Percentiles rank a stretch among this genome's conserved stretches.
Conservation (phyloP, 164 flowering plant species). For the Vitis rupestris region DNA sequence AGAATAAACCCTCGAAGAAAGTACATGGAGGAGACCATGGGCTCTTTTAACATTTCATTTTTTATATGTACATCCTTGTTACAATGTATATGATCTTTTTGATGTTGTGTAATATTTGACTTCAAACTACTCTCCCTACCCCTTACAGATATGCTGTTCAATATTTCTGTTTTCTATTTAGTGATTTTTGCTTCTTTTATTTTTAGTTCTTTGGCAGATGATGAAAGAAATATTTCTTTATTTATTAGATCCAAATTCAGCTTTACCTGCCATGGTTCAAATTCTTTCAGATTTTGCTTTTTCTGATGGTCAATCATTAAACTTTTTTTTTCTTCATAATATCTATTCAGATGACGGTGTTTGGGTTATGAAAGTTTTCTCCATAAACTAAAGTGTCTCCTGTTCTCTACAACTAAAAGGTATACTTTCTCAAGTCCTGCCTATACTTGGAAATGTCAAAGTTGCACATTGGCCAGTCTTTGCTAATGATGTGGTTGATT, state of each 20-base stretch:
- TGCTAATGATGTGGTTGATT: constrained; percentile 69
- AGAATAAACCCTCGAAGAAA: too few species aligned
- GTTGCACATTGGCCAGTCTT: constrained; percentile 82
- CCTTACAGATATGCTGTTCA: not conserved
- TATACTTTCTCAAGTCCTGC: constrained; percentile 82
- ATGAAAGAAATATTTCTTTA: constrained; percentile 91
- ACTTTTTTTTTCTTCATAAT: constrained; percentile 6
- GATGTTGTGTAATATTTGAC: not conserved
- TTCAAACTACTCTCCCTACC: not conserved
- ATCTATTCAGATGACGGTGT: constrained; percentile 3
- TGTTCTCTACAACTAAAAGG: constrained; percentile 53
- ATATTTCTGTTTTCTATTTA: not conserved
- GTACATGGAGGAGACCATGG: too few species aligned
- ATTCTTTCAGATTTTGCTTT: constrained; percentile 92
- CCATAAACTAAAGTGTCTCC: constrained; percentile 21
- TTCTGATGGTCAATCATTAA: constrained; percentile 62
- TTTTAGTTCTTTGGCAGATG: constrained; percentile 52
- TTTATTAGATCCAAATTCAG: constrained; percentile 70
- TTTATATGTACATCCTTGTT: not conserved
- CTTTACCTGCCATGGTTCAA: constrained; percentile 91
- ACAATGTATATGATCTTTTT: not conserved
- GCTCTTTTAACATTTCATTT: not conserved
- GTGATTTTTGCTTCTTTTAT: not conserved
- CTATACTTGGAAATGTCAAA: constrained; percentile 90
- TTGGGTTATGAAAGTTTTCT: constrained; percentile 1